phyloP scores from a whole-genome alignment of 805 yeast species.

The Ogataea nakhonphanomensis region DNA sequence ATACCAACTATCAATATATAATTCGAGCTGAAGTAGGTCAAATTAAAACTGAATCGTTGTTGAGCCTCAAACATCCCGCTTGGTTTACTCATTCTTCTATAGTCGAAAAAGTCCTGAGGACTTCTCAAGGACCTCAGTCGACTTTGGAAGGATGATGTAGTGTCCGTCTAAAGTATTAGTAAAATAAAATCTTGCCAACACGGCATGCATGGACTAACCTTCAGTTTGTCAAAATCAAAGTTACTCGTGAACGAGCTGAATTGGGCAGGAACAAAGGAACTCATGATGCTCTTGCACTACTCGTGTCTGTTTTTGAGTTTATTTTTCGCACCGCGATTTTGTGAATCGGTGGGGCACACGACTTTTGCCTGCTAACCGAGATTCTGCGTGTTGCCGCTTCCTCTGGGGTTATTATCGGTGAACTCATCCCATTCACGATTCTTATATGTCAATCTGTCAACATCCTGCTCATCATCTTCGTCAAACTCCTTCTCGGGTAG shows the following conservation, averaged over 20 bases:
- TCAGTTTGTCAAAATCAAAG: constrained; percentile 32
- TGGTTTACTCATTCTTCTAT: constrained; percentile 82
- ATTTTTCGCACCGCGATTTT: constrained; percentile 9
- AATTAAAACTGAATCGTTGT: constrained; percentile 76
- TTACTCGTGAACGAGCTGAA: constrained; percentile 32
- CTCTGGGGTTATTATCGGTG: constrained; percentile 78
- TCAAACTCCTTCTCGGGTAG: constrained; percentile 44
- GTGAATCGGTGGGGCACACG: constrained; percentile 3
- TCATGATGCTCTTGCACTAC: constrained; percentile 12
- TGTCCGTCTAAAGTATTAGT: constrained; percentile 26
- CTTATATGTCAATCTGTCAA: constrained; percentile 67
- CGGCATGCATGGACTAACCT: constrained; percentile 21
- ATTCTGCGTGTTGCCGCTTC: constrained; percentile 82
- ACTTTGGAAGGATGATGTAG: constrained; percentile 47
- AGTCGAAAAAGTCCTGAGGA: constrained; percentile 87
- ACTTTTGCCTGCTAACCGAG: constrained; percentile 38
- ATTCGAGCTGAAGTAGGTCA: constrained; percentile 82
- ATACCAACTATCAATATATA: constrained; percentile 67
- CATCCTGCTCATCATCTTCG: constrained; percentile 59
- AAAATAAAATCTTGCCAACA: background rate
- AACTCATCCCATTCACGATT: constrained; percentile 92
- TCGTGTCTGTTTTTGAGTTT: constrained; percentile 3
- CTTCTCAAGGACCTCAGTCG: constrained; percentile 70
- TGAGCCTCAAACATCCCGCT: constrained; percentile 78
- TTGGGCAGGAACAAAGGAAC: constrained; percentile 36